These are phyloP conservation scores for Termitomyces sp. DNA, from an alignment of 768 basidiomycete species.

Conservation along the genomic window DNA sequence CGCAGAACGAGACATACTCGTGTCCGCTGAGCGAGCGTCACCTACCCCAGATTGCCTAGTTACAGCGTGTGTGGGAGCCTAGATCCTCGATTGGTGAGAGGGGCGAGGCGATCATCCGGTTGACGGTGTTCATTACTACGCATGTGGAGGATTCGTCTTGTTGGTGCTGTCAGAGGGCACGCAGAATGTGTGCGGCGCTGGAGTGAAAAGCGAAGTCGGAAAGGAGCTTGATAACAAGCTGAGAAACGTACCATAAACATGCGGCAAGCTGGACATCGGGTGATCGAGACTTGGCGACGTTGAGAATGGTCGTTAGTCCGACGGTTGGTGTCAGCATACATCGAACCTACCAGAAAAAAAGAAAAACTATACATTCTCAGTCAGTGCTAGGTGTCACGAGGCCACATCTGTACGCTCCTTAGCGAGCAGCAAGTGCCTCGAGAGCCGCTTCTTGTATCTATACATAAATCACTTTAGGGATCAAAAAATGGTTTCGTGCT, in stretches of 20 bases:
- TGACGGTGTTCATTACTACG: slow-evolving; percentile 69
- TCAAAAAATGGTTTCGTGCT: neutral
- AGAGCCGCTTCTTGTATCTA: slow-evolving; percentile 7
- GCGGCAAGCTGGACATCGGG: slow-evolving; percentile 67
- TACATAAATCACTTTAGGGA: neutral
- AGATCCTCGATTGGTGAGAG: slow-evolving; percentile 13
- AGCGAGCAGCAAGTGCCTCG: slow-evolving; percentile 54
- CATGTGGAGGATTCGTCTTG: slow-evolving; percentile 46
- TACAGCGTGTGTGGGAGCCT: no score
- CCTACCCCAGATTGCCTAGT: neutral
- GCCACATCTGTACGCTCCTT: slow-evolving; percentile 60
- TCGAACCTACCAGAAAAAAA: neutral
- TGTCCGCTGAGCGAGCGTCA: slow-evolving; percentile 1
- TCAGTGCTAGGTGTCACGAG: slow-evolving; percentile 42
- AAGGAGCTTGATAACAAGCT: neutral
- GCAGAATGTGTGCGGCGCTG: slow-evolving; percentile 61
- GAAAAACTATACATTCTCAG: slow-evolving; percentile 27
- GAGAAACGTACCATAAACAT: slow-evolving; percentile 52
- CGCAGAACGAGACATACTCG: slow-evolving; percentile 71
- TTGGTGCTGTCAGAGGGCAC: slow-evolving; percentile 30
- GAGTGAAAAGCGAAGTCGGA: neutral
- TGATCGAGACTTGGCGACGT: slow-evolving; percentile 53
- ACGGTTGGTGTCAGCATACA: slow-evolving; percentile 23
- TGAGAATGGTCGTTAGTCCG: slow-evolving; percentile 40
- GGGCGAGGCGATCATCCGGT: slow-evolving; percentile 46